These are phyloP conservation scores for Trifolium pratense DNA, from an alignment of 306 rosid genomes.

Conservation along the genomic window DNA sequence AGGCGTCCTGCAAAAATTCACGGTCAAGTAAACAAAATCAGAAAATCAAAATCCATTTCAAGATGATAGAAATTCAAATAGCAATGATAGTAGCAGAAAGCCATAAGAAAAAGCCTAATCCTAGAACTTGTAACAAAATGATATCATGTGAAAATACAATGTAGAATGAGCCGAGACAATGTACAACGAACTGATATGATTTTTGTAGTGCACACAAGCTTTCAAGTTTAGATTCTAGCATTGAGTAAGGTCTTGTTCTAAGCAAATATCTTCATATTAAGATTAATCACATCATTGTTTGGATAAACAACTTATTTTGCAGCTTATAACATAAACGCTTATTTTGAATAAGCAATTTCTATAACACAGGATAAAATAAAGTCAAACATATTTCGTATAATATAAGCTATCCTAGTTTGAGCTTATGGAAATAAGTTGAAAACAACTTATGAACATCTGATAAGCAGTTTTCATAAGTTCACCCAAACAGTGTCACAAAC, in stretches of 20 bases:
- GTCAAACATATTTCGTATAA: too few relatives aligned
- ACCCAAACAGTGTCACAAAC: too few relatives aligned
- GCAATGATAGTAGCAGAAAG: neutral
- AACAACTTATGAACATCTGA: too few relatives aligned
- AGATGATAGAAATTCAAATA: conserved; percentile 16
- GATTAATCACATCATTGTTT: too few relatives aligned
- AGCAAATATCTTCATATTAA: neutral
- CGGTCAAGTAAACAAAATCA: conserved; percentile 21
- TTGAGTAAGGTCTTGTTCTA: neutral
- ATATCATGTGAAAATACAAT: neutral
- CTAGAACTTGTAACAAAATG: conserved; percentile 24
- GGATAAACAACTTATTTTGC: too few relatives aligned
- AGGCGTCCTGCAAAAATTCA: conserved; percentile 56
- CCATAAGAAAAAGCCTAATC: neutral
- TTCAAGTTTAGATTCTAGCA: neutral
- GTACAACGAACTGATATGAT: conserved; percentile 4
- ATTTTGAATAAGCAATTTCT: too few relatives aligned
- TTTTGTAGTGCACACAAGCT: conserved; percentile 15
- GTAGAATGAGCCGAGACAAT: conserved; percentile 13
- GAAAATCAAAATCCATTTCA: conserved; percentile 3
- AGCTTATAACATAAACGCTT: too few relatives aligned
- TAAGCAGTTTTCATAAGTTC: too few relatives aligned
- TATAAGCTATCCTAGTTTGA: too few relatives aligned
- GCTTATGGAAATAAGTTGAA: too few relatives aligned
- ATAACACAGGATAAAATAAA: too few relatives aligned